Percentiles rank a stretch among this genome's conserved stretches.
phyloP scores from a whole-genome alignment of 345 rosid species.

The Odontarrhena argentea region DNA sequence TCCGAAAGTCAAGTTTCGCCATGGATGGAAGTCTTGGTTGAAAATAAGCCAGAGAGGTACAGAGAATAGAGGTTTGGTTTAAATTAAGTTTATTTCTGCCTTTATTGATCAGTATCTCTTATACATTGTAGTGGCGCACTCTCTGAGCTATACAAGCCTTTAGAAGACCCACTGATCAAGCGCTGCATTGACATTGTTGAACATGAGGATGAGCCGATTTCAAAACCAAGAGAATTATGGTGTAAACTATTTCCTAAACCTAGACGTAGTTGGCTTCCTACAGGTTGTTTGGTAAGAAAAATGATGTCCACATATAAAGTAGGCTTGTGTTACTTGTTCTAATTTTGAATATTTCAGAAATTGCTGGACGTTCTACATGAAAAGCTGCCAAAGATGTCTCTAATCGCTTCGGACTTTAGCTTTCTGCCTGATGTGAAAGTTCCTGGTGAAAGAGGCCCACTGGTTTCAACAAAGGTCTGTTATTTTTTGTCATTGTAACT shows the following conservation, averaged over 20 bases:
- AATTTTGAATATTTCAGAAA: constrained; percentile 57
- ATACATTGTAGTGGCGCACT: constrained; percentile 52
- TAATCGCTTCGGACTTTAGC: constrained; percentile 92
- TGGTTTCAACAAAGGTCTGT: constrained; percentile 89
- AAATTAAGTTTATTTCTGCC: constrained; percentile 17
- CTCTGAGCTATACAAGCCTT: constrained; percentile 70
- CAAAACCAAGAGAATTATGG: constrained; percentile 58
- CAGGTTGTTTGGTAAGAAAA: constrained; percentile 85
- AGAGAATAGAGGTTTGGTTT: constrained; percentile 15
- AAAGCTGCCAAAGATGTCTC: constrained; percentile 92
- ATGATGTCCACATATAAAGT: constrained; percentile 9
- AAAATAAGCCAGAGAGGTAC: constrained; percentile 70
- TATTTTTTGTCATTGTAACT: constrained; percentile 3
- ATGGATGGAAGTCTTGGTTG: constrained; percentile 95
- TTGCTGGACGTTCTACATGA: constrained; percentile 76
- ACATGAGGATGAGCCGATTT: constrained; percentile 44
- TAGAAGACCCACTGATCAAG: constrained; percentile 72
- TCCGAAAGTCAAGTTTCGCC: constrained; percentile 81
- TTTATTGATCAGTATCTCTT: constrained; percentile 29
- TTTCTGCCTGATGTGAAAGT: constrained; percentile 93
- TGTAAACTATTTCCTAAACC: constrained; percentile 82
- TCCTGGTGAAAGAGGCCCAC: constrained; percentile 93
- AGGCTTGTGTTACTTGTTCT: constrained; percentile 19
- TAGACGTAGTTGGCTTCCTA: constrained; percentile 93
- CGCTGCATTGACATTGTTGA: constrained; percentile 72